Conservation (phyloP, 805 yeast species). For the Saccharomycopsis synnaedendra region DNA sequence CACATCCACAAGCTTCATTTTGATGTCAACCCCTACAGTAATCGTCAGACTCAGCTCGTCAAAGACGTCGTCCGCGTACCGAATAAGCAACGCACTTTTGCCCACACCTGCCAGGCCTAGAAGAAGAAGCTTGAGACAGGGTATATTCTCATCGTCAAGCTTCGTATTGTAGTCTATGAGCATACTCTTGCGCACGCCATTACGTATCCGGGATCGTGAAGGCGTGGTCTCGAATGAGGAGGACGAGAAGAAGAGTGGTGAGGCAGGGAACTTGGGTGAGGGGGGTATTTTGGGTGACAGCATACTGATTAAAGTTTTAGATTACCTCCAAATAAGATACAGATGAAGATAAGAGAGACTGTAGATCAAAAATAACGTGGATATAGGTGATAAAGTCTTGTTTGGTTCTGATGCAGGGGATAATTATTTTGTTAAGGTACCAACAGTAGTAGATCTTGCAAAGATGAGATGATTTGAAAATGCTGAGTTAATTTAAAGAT, state of each 20-base stretch:
- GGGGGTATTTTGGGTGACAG: background rate
- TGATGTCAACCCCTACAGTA: constrained; percentile 37
- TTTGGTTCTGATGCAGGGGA: too few species aligned
- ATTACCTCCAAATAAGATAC: too few species aligned
- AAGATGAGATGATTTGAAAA: too few species aligned
- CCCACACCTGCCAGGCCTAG: constrained; percentile 40
- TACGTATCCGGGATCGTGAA: constrained; percentile 1
- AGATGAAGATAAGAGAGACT: too few species aligned
- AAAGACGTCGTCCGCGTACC: constrained; percentile 27
- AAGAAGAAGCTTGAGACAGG: constrained; percentile 24
- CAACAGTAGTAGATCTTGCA: too few species aligned
- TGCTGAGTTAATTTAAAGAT: too few species aligned
- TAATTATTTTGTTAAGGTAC: too few species aligned
- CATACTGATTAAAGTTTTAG: background rate
- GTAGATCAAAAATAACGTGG: too few species aligned
- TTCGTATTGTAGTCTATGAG: constrained; percentile 14
- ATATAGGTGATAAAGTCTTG: too few species aligned
- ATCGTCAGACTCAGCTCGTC: constrained; percentile 27
- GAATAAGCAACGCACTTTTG: constrained; percentile 33
- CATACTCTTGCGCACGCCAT: constrained; percentile 11
- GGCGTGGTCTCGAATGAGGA: constrained; percentile 11
- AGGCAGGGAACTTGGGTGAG: constrained; percentile 4
- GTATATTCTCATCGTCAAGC: constrained; percentile 14
- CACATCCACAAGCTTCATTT: constrained; percentile 31
- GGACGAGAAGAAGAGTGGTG: constrained; percentile 11